These are phyloP conservation scores for Wallemia ichthyophaga DNA, from an alignment of 1,284 basidiomycete genomes.

Conservation along the genomic window DNA sequence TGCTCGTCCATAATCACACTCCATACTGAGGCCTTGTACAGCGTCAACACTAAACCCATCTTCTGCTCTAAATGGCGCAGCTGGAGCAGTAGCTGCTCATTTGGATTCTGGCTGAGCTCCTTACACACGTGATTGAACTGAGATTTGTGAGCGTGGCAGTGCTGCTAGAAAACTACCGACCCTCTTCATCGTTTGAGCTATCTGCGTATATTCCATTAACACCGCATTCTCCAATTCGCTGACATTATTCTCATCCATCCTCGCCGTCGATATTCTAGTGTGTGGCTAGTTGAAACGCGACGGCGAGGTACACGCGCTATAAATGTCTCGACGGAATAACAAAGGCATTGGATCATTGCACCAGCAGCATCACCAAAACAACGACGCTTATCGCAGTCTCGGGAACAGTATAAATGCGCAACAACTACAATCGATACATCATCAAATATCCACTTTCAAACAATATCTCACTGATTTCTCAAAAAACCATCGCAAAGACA, in stretches of 20 bases:
- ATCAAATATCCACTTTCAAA: neutral
- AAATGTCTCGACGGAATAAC: neutral
- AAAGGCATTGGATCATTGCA: neutral
- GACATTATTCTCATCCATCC: neutral
- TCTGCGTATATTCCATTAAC: neutral
- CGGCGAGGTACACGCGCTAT: neutral
- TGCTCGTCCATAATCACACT: slow-evolving; percentile 65
- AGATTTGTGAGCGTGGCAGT: neutral
- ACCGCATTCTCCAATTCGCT: neutral
- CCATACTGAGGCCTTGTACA: slow-evolving; percentile 91
- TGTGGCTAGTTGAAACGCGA: neutral
- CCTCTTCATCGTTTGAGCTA: neutral
- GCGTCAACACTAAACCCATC: slow-evolving; percentile 70
- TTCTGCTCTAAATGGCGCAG: slow-evolving; percentile 64
- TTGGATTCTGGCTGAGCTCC: slow-evolving; percentile 28
- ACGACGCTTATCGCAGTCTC: neutral
- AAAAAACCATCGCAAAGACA: neutral
- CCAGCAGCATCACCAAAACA: neutral
- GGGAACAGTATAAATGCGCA: neutral
- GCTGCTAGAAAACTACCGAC: neutral
- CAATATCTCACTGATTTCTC: neutral
- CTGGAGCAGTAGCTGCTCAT: slow-evolving; percentile 39
- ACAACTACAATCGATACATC: neutral
- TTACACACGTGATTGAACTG: slow-evolving; percentile 5
- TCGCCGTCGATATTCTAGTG: too few relatives aligned